Evolutionary conservation across 2,329 filamentous ascomycete genomes (phyloP), one percentile per base, ranked within the genome.

Genomic region (Phialocephala sp.): DNA sequence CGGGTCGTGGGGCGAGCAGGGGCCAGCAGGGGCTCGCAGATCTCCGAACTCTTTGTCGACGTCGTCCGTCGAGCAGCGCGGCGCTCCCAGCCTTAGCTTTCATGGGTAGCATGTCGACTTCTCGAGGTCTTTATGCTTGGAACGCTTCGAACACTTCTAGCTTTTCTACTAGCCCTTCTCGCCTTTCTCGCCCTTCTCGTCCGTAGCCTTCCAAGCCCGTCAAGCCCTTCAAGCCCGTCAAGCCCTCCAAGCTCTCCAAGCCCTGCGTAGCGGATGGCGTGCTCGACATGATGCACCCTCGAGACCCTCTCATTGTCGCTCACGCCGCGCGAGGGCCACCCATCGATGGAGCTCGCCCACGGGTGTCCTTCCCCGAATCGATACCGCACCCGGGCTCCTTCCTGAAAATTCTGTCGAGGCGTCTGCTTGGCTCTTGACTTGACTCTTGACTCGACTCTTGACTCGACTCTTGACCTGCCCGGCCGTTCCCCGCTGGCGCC

Each of bases 231-330:
- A 3, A 3, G 27, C 6, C 27, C 27, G 27, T 32, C 27, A n/a
- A n/a, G n/a, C n/a, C n/a, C n/a, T n/a, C n/a, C n/a, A n/a, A 50
- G 45, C 45, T 24, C 45, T 50, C 24, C 27, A 3, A 3, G 27
- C 6, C 27, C 27, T n/a, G n/a, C 18, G 15, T 62, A 62, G 52
- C 52, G 52, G 39, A 63, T 63, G 55, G 61, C 61, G 61, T 63
- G 61, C 61, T 63, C 39, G 20, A 58, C 52, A 24, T 24, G 14
- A 55, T 11, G 3, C 45, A 3, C 27, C 47, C 9, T 12, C 47
- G 15, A 54, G 2, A 18, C 24, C 47, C 36, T 14, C 27, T n/a
- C 52, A 36, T 24, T 24, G 8, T 50, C 43, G n/a, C 15, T 47
- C 43, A 22, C 27, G 27, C 27, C 27, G 27, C 6, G 27, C 27